These are phyloP conservation scores for Eutrema yunnanense DNA, from an alignment of 345 rosid genomes.

Conservation along the genomic window DNA sequence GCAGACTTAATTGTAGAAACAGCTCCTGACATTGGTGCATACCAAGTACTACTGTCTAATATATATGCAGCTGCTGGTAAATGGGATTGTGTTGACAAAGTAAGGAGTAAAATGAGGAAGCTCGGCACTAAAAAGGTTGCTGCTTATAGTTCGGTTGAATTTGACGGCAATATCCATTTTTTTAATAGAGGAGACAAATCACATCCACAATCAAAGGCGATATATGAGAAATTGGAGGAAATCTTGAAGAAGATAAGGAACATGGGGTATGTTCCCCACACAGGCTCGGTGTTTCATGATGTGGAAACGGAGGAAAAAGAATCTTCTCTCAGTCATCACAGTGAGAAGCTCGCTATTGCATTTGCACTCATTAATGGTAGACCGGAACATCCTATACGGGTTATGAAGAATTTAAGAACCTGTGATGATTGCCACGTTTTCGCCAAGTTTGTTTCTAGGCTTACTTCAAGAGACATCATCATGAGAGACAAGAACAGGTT, in stretches of 20 bases:
- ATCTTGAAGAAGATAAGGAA: slow-evolving; percentile 38
- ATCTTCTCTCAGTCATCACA: slow-evolving; percentile 41
- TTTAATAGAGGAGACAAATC: slow-evolving; percentile 53
- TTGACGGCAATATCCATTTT: slow-evolving; percentile 39
- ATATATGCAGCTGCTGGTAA: slow-evolving; percentile 45
- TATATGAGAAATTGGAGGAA: slow-evolving; percentile 40
- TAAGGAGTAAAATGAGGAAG: slow-evolving; percentile 42
- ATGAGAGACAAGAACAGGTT: slow-evolving; percentile 66
- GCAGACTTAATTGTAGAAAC: slow-evolving; percentile 42
- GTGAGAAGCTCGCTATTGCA: slow-evolving; percentile 63
- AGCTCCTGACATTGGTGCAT: slow-evolving; percentile 41
- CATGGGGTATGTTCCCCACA: slow-evolving; percentile 50
- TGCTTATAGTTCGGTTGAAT: slow-evolving; percentile 54
- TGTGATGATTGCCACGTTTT: slow-evolving; percentile 75
- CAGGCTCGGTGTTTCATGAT: slow-evolving; percentile 49
- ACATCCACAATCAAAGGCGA: slow-evolving; percentile 42
- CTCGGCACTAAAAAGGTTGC: slow-evolving; percentile 41
- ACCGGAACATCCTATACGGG: slow-evolving; percentile 33
- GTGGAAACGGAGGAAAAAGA: slow-evolving; percentile 64
- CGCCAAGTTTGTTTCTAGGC: slow-evolving; percentile 45
- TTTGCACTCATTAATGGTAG: slow-evolving; percentile 40
- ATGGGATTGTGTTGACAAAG: slow-evolving; percentile 42
- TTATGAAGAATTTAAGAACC: slow-evolving; percentile 58
- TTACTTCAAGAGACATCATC: slow-evolving; percentile 46
- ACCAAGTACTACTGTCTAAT: slow-evolving; percentile 48